phyloP scores from a whole-genome alignment of 306 rosid species.

The Trifolium dubium region DNA sequence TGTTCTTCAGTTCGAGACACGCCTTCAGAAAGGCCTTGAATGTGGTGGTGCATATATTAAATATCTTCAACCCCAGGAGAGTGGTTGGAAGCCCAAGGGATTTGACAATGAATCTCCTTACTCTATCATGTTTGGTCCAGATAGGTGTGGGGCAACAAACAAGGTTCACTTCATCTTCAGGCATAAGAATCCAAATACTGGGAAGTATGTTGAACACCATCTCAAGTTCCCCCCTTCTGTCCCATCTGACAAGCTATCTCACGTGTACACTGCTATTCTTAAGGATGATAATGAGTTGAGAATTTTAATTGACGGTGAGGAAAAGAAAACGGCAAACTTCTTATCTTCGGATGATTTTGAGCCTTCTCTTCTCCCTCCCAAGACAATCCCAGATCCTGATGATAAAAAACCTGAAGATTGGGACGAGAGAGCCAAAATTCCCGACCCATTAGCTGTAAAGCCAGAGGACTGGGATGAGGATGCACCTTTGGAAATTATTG shows the following conservation, averaged over 20 bases:
- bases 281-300: conserved; percentile 56
- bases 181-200: conserved; percentile 92
- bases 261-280: conserved; percentile 85
- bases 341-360: conserved; percentile 87
- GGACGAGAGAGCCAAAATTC: conserved; percentile 93
- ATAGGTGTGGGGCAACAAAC: conserved; percentile 93
- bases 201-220: conserved; percentile 88
- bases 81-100: conserved; percentile 83
- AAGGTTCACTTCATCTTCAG: conserved; percentile 95
- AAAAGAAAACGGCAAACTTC: conserved; percentile 59
- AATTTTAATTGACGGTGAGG: conserved; percentile 63
- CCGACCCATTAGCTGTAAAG: conserved; percentile 82
- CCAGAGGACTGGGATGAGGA: conserved; percentile 99
- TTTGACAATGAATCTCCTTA: conserved; percentile 85
- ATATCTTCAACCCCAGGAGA: conserved; percentile 85
- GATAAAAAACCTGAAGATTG: conserved; percentile 97
- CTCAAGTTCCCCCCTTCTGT: conserved; percentile 86
- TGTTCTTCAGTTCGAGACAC: conserved; percentile 89
- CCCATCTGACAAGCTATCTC: conserved; percentile 85
- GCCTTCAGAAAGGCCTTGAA: conserved; percentile 93
- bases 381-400: conserved; percentile 95
- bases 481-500: conserved; percentile 87
- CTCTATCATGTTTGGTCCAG: conserved; percentile 96
- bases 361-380: conserved; percentile 80
- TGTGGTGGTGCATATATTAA: conserved; percentile 99